Conservation (phyloP, 345 rosid species). For the Euclidium syriacum region DNA sequence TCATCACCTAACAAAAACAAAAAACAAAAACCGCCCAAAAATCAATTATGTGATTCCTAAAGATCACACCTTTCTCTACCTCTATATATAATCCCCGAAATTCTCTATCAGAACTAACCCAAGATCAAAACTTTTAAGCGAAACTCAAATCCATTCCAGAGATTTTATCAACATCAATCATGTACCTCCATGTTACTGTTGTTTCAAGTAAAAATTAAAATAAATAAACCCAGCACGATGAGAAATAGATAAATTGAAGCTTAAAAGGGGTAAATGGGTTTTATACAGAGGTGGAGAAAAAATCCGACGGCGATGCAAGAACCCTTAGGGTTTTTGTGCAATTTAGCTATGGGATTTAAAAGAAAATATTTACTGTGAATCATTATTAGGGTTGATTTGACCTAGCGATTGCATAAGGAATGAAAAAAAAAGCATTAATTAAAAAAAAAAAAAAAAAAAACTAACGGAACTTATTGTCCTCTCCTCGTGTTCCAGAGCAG, state of each 20-base stretch:
- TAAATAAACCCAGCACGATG: slow-evolving; percentile 6
- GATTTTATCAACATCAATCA: background rate
- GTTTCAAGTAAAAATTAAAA: background rate
- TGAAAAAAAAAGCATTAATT: background rate
- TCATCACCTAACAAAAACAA: slow-evolving; percentile 33
- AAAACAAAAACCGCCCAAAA: slow-evolving; percentile 17
- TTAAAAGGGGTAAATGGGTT: slow-evolving; percentile 1
- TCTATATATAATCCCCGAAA: slow-evolving; percentile 32
- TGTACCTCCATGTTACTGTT: background rate
- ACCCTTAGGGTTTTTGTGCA: slow-evolving; percentile 80
- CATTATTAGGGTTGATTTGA: slow-evolving; percentile 18
- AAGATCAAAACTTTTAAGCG: slow-evolving; percentile 40
- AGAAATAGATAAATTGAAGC: background rate
- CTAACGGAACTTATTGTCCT: background rate
- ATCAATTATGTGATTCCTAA: slow-evolving; percentile 5
- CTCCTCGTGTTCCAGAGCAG: slow-evolving; percentile 5
- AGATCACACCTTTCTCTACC: slow-evolving; percentile 24
- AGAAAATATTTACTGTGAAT: background rate
- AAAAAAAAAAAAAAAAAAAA: background rate
- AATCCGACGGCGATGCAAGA: slow-evolving; percentile 88
- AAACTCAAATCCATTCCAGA: slow-evolving; percentile 12
- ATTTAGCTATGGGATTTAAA: slow-evolving; percentile 16
- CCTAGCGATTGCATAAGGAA: background rate
- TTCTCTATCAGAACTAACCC: slow-evolving; percentile 12
- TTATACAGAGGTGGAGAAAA: slow-evolving; percentile 36